Evolutionary conservation across 2,329 filamentous ascomycete genomes (phyloP), one percentile per base, ranked within the genome.

Genomic region (Pezicula radicicola): DNA sequence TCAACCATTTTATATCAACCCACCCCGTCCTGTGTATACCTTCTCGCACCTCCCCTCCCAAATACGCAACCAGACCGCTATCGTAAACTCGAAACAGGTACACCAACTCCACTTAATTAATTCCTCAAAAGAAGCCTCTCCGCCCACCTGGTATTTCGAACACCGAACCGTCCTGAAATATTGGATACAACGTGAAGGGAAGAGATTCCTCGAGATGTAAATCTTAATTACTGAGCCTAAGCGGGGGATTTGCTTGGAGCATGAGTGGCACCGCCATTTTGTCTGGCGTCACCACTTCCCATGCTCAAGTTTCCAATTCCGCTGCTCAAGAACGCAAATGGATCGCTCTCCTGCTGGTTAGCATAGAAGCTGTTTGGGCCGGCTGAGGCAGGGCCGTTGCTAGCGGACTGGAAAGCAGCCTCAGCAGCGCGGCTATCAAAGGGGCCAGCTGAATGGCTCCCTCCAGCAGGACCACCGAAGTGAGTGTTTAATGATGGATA

Each of bases 371-470:
- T 84, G 64, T 87, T 88, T 33, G 87, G 84, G 39, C 88, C 89
- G 55, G 86, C 87, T 42, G 88, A 89, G 15, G 86, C 85, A 18
- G 87, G 87, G 51, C 89, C 89, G 61, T 94, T 93, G 62, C 87
- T 87, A 37, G 90, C 91, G 39, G 89, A 89, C 67, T 90, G 89
- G 77, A 99, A 99, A 25, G 94, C 93, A 55, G 91, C 91, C 74
- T 97, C 93, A 15, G 93, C 91, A 56, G 91, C 89, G 57, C 92
- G 89, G 75, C 91, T 95, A 67, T 96, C 92, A 66, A 99, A 97
- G 5, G 88, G 88, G 12, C 91, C 89, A 40, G 88, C 88, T 21
- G 89, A 88, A 71, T 94, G 91, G 61, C 91, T 87, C 48, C 86
- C 84, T 37, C 86, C 88, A 50, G 85, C 85, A 41, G 88, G 87